Evolutionary conservation across 352 stramenopile species (phyloP), one percentile per base, ranked within the genome.

Genomic region (Phytopythium delawarense): DNA sequence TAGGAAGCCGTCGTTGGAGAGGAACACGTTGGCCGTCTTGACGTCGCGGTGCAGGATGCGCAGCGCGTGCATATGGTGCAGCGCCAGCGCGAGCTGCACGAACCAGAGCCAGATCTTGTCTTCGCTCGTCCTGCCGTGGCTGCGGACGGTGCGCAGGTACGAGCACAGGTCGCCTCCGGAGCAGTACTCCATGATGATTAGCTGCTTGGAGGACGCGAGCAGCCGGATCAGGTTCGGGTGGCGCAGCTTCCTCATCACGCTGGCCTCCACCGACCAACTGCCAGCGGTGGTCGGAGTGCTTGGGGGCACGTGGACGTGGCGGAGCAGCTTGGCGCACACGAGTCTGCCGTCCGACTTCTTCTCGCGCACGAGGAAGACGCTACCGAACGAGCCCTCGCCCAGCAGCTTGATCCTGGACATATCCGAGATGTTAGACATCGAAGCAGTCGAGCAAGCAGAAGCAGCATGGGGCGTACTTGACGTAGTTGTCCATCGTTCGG

Each of bases 181-280:
- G 64, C 88, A 98, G 63, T 96, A 98, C 50, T 95, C 86, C 93
- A 98, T 98, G 50, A 96, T 81, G 48, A 98, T 97, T 57, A 79
- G 91, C 87, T 65, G 59, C 34, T 75, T 66, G 4, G 66, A 64
- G 6, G 76, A 69, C 32, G 91, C 71, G 15, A 92, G 67, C 64
- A 97, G 93, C n/a, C 81, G 79, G 39, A 98, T 91, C 64, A 98
- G 88, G 70, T 98, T 97, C 4, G 93, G 93, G 59, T 98, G 93
- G 18, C 69, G 70, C 48, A 98, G 69, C 51, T 77, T 75, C 67
- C 91, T 74, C 81, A 98, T 85, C 5, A 98, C 64, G 9, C 79
- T 66, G 46, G 70, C 62, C 59, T 79, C 92, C 67, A 79, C 79
- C 11, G 57, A 65, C 16, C 64, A 62, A n/a, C 30, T 51, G 44